Conservation (phyloP, 352 stramenopile species). For the Blastocystis hominis region DNA sequence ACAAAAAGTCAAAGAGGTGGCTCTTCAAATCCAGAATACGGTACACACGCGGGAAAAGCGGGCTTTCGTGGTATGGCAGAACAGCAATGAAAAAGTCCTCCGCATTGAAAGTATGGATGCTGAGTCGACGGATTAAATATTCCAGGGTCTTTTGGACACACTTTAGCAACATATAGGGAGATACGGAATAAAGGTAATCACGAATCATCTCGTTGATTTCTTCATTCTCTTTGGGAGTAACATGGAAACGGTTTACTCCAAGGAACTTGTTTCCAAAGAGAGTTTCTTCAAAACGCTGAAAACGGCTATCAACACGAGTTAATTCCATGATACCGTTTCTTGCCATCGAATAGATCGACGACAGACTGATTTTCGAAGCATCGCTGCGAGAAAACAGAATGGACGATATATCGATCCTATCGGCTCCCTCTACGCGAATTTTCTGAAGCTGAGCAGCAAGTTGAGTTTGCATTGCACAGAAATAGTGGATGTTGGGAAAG, state of each 20-base stretch:
- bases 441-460: slow-evolving; percentile 37
- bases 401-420: slow-evolving; percentile 39
- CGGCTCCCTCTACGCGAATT: slow-evolving; percentile 7
- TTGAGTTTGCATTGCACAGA: slow-evolving; percentile 15
- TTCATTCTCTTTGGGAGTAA: slow-evolving; percentile 16
- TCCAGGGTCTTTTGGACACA: slow-evolving; percentile 50
- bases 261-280: slow-evolving; percentile 53
- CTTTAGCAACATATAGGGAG: slow-evolving; percentile 55
- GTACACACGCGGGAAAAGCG: slow-evolving; percentile 28
- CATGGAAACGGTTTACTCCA: not conserved
- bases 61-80: slow-evolving; percentile 45
- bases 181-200: slow-evolving; percentile 44
- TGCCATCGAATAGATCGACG: slow-evolving; percentile 45
- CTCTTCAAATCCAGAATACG: slow-evolving; percentile 13
- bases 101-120: slow-evolving; percentile 54
- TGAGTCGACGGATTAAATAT: slow-evolving; percentile 52
- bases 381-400: slow-evolving; percentile 45
- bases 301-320: slow-evolving; percentile 29
- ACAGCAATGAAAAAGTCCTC: slow-evolving; percentile 53
- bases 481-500: not conserved
- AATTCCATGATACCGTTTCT: slow-evolving; percentile 56
- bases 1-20: slow-evolving; percentile 23
- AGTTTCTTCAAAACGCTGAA: slow-evolving; percentile 26
- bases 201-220: slow-evolving; percentile 28
- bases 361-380: not conserved